phyloP scores from a whole-genome alignment of 2,329 filamentous ascomycete species.

The Aspergillus aculeatus region DNA sequence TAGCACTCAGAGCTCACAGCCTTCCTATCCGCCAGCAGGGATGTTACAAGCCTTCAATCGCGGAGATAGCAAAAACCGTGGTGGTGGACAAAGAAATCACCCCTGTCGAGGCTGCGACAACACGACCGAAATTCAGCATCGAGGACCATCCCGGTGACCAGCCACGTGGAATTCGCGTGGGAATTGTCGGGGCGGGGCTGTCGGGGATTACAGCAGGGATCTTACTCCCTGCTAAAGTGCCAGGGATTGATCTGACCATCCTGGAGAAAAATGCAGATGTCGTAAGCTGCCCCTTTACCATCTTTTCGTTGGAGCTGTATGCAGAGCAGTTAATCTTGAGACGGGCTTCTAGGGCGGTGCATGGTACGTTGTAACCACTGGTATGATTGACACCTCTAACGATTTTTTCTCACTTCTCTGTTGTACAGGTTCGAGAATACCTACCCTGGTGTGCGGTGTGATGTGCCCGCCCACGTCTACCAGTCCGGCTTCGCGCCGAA shows the following conservation, averaged over 20 bases:
- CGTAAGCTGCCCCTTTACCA: background rate
- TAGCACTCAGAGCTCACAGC: background rate
- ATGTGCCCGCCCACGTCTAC: slow-evolving; percentile 69
- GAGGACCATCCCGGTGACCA: background rate
- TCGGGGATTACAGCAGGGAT: slow-evolving; percentile 1
- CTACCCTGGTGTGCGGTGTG: slow-evolving; percentile 67
- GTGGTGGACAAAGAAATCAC: background rate
- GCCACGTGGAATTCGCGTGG: background rate
- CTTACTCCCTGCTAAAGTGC: background rate
- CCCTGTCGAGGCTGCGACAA: background rate
- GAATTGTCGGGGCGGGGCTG: background rate
- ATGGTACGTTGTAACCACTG: background rate
- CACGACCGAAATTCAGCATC: background rate
- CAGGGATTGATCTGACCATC: background rate
- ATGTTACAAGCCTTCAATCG: background rate
- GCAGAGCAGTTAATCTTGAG: too few relatives aligned
- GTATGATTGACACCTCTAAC: too few relatives aligned
- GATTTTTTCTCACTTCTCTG: background rate
- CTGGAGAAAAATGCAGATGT: background rate
- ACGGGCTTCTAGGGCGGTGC: background rate
- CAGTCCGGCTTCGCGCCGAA: slow-evolving; percentile 68
- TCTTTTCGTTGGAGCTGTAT: background rate
- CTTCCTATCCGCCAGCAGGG: background rate
- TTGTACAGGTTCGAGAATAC: slow-evolving; percentile 41
- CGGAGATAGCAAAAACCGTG: background rate